Percentiles rank a stretch among this genome's conserved stretches.
Conservation (phyloP, 2,329 filamentous ascomycete genomes). For the Ophiostoma piceae region DNA sequence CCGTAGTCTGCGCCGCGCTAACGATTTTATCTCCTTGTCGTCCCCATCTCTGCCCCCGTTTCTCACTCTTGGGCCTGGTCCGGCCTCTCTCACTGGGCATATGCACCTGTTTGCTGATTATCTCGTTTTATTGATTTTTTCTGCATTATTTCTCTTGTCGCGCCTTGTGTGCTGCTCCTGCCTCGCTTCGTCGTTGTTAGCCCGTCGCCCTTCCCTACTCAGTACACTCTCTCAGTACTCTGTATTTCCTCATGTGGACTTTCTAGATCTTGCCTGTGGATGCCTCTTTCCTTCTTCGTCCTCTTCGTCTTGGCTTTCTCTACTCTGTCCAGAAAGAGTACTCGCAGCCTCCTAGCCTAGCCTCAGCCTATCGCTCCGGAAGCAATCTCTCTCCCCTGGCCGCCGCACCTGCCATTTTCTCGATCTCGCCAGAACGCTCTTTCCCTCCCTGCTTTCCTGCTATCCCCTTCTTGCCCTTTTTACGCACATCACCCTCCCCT, state of each 20-base stretch:
- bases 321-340: too few species aligned
- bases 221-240: background rate
- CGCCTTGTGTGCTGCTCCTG: background rate
- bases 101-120: background rate
- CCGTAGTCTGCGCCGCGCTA: constrained; percentile 7
- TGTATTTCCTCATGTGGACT: background rate
- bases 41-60: constrained; percentile 19
- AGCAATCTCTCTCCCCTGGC: constrained; percentile 21
- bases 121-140: background rate
- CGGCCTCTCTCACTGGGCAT: constrained; percentile 8
- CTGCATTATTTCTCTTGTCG: background rate
- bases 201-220: background rate
- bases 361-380: constrained; percentile 17
- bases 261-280: constrained; percentile 1
- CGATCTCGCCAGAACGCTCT: constrained; percentile 15
- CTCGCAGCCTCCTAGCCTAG: constrained; percentile 10
- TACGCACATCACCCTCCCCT: constrained; percentile 15
- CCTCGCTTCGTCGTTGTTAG: constrained; percentile 1
- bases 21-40: constrained; percentile 18
- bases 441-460: constrained; percentile 12
- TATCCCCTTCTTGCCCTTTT: constrained; percentile 18
- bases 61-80: constrained; percentile 18
- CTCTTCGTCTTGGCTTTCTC: background rate
- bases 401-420: constrained; percentile 19
- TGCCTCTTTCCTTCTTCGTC: background rate